Conservation (phyloP, 345 rosid species). For the Eucalyptus sp. region DNA sequence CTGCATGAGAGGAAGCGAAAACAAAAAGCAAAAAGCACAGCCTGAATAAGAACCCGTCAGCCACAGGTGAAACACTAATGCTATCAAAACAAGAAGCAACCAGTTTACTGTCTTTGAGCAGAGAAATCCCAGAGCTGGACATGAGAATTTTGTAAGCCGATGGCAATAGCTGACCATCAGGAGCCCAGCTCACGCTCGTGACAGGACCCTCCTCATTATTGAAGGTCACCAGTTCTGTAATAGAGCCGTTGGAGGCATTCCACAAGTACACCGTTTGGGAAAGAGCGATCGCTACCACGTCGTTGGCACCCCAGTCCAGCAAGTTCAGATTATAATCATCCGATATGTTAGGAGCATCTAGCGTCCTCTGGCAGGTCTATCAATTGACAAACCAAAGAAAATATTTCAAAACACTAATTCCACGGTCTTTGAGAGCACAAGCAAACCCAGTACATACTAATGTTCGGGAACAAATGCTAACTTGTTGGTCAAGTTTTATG, state of each 20-base stretch:
- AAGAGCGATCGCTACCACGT: constrained; percentile 29
- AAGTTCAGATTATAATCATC: constrained; percentile 43
- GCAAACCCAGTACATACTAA: neutral
- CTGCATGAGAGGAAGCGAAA: too few relatives aligned
- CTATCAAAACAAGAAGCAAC: neutral
- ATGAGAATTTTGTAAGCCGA: constrained; percentile 38
- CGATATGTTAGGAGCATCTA: constrained; percentile 40
- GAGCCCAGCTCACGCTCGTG: constrained; percentile 49
- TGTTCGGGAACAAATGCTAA: neutral
- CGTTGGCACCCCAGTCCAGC: constrained; percentile 38
- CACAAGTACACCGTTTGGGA: constrained; percentile 26
- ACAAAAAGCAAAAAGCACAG: too few relatives aligned
- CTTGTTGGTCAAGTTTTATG: neutral
- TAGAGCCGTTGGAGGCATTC: constrained; percentile 36
- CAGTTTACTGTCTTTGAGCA: neutral
- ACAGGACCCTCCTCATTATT: constrained; percentile 31
- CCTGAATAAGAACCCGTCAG: too few relatives aligned
- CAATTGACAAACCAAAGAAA: neutral
- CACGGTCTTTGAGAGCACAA: neutral
- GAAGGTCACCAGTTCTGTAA: constrained; percentile 38
- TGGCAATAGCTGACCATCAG: constrained; percentile 31
- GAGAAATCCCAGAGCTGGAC: constrained; percentile 42
- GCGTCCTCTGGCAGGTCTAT: constrained; percentile 34
- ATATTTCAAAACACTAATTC: neutral
- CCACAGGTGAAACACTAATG: too few relatives aligned